These are phyloP conservation scores for Kluyveromyces nonfermentans DNA, from an alignment of 805 yeast genomes.

Conservation along the genomic window DNA sequence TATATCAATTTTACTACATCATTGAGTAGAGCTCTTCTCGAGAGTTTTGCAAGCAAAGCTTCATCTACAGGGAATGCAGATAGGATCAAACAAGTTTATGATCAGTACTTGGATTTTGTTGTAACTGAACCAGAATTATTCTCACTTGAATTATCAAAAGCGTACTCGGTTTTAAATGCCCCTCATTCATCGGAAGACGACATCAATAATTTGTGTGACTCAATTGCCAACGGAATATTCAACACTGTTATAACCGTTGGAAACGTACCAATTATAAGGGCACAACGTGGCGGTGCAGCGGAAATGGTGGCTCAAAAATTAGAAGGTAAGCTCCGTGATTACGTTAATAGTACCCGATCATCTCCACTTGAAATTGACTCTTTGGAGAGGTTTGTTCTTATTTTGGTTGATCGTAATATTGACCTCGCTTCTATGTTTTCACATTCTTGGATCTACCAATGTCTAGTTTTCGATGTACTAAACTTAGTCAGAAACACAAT, in stretches of 20 bases:
- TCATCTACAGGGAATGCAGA: constrained; percentile 61
- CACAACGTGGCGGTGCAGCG: constrained; percentile 91
- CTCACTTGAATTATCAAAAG: constrained; percentile 57
- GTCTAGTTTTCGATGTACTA: constrained; percentile 90
- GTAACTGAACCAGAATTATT: constrained; percentile 91
- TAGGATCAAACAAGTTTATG: constrained; percentile 79
- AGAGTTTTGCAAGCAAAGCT: constrained; percentile 78
- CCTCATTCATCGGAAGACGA: constrained; percentile 67
- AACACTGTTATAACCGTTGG: constrained; percentile 70
- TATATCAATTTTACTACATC: constrained; percentile 84
- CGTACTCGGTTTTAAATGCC: constrained; percentile 60
- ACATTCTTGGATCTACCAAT: constrained; percentile 97
- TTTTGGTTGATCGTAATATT: constrained; percentile 78
- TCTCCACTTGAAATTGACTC: constrained; percentile 19
- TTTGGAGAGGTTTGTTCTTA: constrained; percentile 61
- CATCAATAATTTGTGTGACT: constrained; percentile 58
- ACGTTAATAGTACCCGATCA: constrained; percentile 55
- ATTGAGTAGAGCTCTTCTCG: constrained; percentile 67
- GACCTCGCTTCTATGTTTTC: constrained; percentile 91
- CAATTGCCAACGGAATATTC: constrained; percentile 71
- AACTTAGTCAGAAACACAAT: constrained; percentile 75
- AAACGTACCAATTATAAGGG: constrained; percentile 79
- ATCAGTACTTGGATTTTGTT: constrained; percentile 84
- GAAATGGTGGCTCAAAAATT: constrained; percentile 84
- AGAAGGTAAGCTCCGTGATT: constrained; percentile 77